A percentile compares a stretch with the other conserved stretches of the same genome.
Evolutionary conservation across 169 alveolate species (phyloP).

Genomic region (Cryptosporidium bovis): DNA sequence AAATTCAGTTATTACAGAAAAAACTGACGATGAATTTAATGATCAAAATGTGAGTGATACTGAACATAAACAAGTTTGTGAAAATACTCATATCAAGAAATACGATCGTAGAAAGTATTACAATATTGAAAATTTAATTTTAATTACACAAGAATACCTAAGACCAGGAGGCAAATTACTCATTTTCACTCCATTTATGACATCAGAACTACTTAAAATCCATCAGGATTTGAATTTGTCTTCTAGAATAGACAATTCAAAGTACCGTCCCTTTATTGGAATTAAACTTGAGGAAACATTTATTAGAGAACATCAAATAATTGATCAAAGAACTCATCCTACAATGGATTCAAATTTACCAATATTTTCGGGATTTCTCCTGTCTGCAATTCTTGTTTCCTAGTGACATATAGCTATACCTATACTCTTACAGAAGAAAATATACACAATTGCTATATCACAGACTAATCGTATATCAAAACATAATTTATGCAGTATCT

Average conservation of each 20-base stretch:
- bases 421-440: too few species aligned
- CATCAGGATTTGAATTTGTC: slow-evolving; percentile 56
- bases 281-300: slow-evolving; percentile 64
- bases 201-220: slow-evolving; percentile 54
- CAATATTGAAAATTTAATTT: slow-evolving; percentile 9
- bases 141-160: slow-evolving; percentile 53
- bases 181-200: slow-evolving; percentile 62
- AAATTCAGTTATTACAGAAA: background rate
- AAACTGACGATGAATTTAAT: background rate
- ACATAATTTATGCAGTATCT: too few species aligned
- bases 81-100: background rate
- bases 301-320: slow-evolving; percentile 66
- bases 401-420: background rate
- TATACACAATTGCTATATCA: too few species aligned
- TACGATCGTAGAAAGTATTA: background rate
- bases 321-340: slow-evolving; percentile 72
- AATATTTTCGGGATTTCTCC: slow-evolving; percentile 58
- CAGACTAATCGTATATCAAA: too few species aligned
- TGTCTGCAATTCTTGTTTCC: slow-evolving; percentile 54
- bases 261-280: slow-evolving; percentile 56
- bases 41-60: background rate
- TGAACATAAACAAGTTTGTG: background rate
- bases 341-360: slow-evolving; percentile 73
- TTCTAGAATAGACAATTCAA: slow-evolving; percentile 28
- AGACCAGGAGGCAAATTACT: slow-evolving; percentile 60